Percentiles rank a stretch among this genome's conserved stretches.
Evolutionary conservation across 78 protist species (phyloP).

Genomic region (Blattamonas nauphoetae): DNA sequence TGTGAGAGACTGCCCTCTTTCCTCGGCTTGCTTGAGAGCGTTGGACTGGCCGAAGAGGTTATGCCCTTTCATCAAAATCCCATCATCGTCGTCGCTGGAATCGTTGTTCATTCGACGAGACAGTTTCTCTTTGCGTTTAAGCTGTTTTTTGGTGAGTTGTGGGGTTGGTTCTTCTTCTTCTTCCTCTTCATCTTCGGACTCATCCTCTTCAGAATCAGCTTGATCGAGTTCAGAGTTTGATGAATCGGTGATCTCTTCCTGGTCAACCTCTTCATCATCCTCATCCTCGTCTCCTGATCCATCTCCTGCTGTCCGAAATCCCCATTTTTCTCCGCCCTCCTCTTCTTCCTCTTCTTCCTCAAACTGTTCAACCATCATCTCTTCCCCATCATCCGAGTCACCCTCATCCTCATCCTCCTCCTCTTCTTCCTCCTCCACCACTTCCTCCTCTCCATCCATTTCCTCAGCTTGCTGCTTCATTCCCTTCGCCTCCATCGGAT

Average conservation of each 20-base stretch:
- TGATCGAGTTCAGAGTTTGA: background rate
- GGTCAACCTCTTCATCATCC: background rate
- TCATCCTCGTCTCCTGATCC: background rate
- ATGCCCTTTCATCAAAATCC: background rate
- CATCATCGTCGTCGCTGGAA: background rate
- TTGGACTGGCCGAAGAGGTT: background rate
- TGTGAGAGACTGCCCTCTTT: no score
- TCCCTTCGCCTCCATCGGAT: background rate
- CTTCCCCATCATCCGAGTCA: background rate
- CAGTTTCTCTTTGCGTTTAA: no score
- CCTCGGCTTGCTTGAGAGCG: no score
- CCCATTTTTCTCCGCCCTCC: background rate
- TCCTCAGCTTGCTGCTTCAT: background rate
- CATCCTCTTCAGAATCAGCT: no score
- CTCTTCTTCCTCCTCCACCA: background rate
- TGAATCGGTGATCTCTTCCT: background rate
- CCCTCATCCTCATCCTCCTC: background rate
- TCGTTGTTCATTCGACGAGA: no score
- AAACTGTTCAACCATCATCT: background rate
- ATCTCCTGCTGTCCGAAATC: background rate
- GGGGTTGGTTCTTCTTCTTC: background rate
- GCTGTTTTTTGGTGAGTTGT: background rate
- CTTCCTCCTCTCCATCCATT: background rate
- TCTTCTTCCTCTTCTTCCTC: background rate
- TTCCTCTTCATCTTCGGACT: background rate